Percentiles rank a stretch among this genome's conserved stretches.
phyloP scores from a whole-genome alignment of 1,284 basidiomycete species.

The Neonothopanus nambi region DNA sequence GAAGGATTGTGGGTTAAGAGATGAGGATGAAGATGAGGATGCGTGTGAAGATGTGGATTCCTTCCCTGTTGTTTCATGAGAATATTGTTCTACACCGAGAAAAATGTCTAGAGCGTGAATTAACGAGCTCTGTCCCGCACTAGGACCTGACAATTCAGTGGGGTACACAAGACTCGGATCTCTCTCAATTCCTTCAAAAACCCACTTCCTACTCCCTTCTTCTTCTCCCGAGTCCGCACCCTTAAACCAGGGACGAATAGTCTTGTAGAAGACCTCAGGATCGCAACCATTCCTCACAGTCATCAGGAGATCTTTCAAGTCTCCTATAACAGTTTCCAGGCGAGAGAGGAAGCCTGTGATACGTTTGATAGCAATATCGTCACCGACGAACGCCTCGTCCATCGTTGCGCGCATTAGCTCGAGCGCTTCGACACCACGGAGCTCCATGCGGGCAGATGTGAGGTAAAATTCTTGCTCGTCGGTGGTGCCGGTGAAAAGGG shows the following conservation, averaged over 20 bases:
- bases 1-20: conserved; percentile 42
- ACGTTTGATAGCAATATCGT: conserved; percentile 72
- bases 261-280: conserved; percentile 82
- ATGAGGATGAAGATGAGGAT: no score
- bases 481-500: conserved; percentile 76
- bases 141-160: conserved; percentile 79
- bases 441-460: conserved; percentile 87
- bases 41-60: no score
- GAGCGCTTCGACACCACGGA: conserved; percentile 83
- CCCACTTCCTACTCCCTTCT: conserved; percentile 70
- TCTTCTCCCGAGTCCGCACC: conserved; percentile 69
- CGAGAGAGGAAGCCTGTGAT: conserved; percentile 73
- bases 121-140: conserved; percentile 88
- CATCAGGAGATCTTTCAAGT: conserved; percentile 62
- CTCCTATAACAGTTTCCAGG: conserved; percentile 69
- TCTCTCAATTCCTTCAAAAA: conserved; percentile 14
- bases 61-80: conserved; percentile 25
- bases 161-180: conserved; percentile 37
- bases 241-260: conserved; percentile 91
- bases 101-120: conserved; percentile 91
- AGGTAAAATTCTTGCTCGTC: conserved; percentile 93
- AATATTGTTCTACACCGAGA: conserved; percentile 79
- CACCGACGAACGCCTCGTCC: conserved; percentile 91
- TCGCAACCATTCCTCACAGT: conserved; percentile 75
- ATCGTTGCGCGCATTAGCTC: conserved; percentile 85